These are phyloP conservation scores for Lipomyces sp. DNA, from an alignment of 805 yeast species.

Conservation along the genomic window DNA sequence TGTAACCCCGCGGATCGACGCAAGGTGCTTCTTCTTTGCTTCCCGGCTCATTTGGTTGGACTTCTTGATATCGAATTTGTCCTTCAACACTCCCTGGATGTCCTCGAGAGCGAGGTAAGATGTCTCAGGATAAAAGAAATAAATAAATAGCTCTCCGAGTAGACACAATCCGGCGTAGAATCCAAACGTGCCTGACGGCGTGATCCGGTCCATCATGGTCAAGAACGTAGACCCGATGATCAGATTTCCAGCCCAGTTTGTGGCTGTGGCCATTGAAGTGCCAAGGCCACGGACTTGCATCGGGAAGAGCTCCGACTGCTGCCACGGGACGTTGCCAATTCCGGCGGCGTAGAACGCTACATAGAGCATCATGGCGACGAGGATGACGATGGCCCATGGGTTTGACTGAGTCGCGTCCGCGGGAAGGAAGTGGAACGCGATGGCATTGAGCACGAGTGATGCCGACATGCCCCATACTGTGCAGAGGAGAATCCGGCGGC, in stretches of 20 bases:
- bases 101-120: conserved; percentile 90
- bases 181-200: conserved; percentile 94
- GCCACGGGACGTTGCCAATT: conserved; percentile 98
- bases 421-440: conserved; percentile 87
- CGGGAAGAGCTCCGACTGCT: conserved; percentile 92
- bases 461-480: conserved; percentile 87
- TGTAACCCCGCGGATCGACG: not conserved
- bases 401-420: conserved; percentile 51
- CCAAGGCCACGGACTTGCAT: conserved; percentile 93
- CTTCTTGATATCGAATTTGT: conserved; percentile 83
- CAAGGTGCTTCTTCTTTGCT: not conserved
- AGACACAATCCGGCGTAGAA: conserved; percentile 83
- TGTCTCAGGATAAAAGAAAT: conserved; percentile 89
- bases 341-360: conserved; percentile 94
- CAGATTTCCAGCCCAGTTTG: conserved; percentile 94
- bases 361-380: conserved; percentile 80
- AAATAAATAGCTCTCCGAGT: conserved; percentile 72
- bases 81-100: conserved; percentile 76
- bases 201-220: conserved; percentile 89
- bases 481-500: conserved; percentile 75
- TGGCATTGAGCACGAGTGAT: conserved; percentile 77
- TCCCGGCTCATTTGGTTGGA: conserved; percentile 60
- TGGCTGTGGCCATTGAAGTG: conserved; percentile 85
- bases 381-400: conserved; percentile 82
- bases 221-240: conserved; percentile 89